These are phyloP conservation scores for Solanum ossicruentum DNA, from an alignment of 257 asterid species.

Conservation along the genomic window DNA sequence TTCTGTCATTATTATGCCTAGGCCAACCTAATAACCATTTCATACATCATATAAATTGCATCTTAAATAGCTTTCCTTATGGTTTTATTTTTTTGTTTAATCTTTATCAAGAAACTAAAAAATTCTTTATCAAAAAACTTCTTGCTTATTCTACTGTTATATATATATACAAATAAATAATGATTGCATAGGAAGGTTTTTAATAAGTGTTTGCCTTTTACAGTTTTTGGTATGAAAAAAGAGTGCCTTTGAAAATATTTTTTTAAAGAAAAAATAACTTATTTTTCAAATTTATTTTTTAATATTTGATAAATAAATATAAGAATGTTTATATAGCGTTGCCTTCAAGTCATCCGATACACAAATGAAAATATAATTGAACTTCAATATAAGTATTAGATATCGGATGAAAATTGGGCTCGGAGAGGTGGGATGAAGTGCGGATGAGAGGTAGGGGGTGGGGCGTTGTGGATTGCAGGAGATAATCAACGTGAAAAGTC, in stretches of 20 bases:
- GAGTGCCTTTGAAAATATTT: background rate
- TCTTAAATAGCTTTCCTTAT: background rate
- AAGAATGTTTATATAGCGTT: background rate
- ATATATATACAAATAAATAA: background rate
- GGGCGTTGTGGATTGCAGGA: background rate
- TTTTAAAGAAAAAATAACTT: rapidly evolving
- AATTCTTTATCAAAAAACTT: background rate
- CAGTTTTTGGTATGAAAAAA: background rate
- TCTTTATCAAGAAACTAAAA: background rate
- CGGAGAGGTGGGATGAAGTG: too few relatives aligned
- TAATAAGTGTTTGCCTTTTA: background rate
- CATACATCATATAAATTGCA: background rate
- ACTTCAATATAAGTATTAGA: background rate
- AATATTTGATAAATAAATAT: too few relatives aligned
- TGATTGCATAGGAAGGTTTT: background rate
- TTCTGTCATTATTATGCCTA: background rate
- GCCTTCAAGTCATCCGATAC: background rate
- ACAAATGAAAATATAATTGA: background rate
- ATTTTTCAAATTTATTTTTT: too few relatives aligned
- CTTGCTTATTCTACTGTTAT: background rate
- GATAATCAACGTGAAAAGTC: background rate
- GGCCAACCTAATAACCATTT: background rate
- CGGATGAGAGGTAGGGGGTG: background rate
- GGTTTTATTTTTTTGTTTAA: background rate
- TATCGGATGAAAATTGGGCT: too few relatives aligned